Base-by-base conservation (phyloP, 2,329 filamentous ascomycete genomes). In the Rhynchosporium secalis region DNA sequence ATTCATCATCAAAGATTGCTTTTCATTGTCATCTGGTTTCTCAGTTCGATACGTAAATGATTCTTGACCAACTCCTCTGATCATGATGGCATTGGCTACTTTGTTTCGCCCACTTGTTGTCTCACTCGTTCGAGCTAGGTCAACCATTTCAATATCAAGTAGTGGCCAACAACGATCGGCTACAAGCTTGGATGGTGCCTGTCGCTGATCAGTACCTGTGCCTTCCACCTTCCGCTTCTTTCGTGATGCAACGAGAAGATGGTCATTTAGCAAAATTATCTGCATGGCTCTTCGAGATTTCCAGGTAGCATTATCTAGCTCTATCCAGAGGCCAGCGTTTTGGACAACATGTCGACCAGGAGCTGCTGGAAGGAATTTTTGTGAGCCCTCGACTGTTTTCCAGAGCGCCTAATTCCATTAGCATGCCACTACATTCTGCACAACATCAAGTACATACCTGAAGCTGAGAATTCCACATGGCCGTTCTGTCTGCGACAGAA, bases 281-380 rank as follows among this genome's bases (percentile, higher is more conserved):
- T 96, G 91, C 75, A 98, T 93, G 33, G 92, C 88, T 47, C 95
- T 83, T 66, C 90, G 83, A 3, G 94, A 91, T 76, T 96, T 97
- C 87, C 96, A 98, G 0, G 95, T 99, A 10, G 95, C 95, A 66
- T 95, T 96, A 76, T 99, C 96, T 65, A 99, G 81, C 78, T 99
- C 94, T 63, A 98, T 90, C 95, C 95, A 99, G 54, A 89, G 85
- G 1, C 91, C 90, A 3, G 92, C 96, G 75, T 98, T 94, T 75
- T 96, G 88, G 2, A 98, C 86, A 51, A 99, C 92, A 74, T 97
- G 96, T 45, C 95, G 88, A n/a, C 93, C 94, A 26, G 90, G 86
- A 26, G 92, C 84, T 60, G 93, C 95, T 13, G 95, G 95, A 10
- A 99, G 80, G 72, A 96, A 99, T 75, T 98, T 98, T 72, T 99